Conservation (phyloP, 768 basidiomycete genomes). For the Sarcodon aspratus region DNA sequence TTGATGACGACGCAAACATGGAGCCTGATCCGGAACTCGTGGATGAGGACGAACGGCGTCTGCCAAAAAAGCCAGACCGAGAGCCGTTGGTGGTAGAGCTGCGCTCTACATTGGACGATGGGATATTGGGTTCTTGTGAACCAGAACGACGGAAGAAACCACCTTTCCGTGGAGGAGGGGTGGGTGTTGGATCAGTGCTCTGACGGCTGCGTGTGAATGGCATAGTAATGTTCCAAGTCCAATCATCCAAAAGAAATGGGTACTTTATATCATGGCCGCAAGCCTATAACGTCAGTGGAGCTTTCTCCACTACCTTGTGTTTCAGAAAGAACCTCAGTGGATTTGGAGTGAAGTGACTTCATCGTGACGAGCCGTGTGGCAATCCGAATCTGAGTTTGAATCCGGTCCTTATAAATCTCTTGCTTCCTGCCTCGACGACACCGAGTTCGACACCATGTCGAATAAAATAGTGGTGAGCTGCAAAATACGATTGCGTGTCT, state of each 20-base stretch:
- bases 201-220: conserved; percentile 15
- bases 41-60: conserved; percentile 15
- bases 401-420: too few relatives aligned
- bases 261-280: too few relatives aligned
- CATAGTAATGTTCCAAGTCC: conserved; percentile 6
- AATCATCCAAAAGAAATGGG: too few relatives aligned
- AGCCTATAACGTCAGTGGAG: too few relatives aligned
- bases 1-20: background rate
- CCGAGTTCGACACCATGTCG: conserved; percentile 43
- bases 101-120: conserved; percentile 5
- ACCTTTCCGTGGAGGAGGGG: conserved; percentile 7
- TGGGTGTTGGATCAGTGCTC: conserved; percentile 4
- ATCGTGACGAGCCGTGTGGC: too few relatives aligned
- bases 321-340: too few relatives aligned
- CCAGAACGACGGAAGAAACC: background rate
- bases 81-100: conserved; percentile 3
- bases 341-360: too few relatives aligned
- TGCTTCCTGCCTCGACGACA: too few relatives aligned
- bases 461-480: conserved; percentile 98
- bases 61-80: conserved; percentile 12
- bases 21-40: too few relatives aligned
- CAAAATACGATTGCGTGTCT: conserved; percentile 48
- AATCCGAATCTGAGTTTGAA: too few relatives aligned
- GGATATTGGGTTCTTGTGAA: conserved; percentile 3
- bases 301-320: too few relatives aligned